Evolutionary conservation across 2,329 filamentous ascomycete species (phyloP).

Genomic region (Fusarium sp.): DNA sequence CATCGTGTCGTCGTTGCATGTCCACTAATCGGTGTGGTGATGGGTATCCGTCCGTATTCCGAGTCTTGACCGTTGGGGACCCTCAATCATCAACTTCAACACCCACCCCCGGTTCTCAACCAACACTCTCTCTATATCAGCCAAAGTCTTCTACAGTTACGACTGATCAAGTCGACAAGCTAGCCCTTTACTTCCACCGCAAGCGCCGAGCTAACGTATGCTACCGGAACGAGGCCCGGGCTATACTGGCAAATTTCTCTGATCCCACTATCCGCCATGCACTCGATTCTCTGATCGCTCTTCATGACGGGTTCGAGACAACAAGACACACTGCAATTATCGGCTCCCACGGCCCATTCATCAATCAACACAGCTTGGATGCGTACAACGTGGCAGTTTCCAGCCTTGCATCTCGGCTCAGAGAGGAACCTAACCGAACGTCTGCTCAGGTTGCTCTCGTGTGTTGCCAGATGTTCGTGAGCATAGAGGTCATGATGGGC

Average conservation of each 20-base stretch:
- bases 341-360: background rate
- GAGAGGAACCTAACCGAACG: background rate
- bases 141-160: background rate
- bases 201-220: background rate
- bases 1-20: background rate
- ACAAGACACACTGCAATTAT: background rate
- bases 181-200: slow-evolving; percentile 9
- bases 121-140: background rate
- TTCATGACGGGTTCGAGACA: background rate
- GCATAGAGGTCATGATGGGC: slow-evolving; percentile 9
- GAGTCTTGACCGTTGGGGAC: background rate
- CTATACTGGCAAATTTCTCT: slow-evolving; percentile 1
- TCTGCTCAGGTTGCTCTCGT: slow-evolving; percentile 8
- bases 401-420: background rate
- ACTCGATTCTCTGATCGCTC: background rate
- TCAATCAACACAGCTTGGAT: background rate
- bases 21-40: background rate
- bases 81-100: background rate
- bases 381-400: slow-evolving; percentile 6
- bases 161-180: background rate
- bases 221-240: slow-evolving; percentile 7
- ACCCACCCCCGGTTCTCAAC: background rate
- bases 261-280: slow-evolving; percentile 11
- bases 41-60: background rate
- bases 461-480: slow-evolving; percentile 19